Conservation (phyloP, 192 early-diverging fungal genomes). For the Bifiguratus adelaidae region DNA sequence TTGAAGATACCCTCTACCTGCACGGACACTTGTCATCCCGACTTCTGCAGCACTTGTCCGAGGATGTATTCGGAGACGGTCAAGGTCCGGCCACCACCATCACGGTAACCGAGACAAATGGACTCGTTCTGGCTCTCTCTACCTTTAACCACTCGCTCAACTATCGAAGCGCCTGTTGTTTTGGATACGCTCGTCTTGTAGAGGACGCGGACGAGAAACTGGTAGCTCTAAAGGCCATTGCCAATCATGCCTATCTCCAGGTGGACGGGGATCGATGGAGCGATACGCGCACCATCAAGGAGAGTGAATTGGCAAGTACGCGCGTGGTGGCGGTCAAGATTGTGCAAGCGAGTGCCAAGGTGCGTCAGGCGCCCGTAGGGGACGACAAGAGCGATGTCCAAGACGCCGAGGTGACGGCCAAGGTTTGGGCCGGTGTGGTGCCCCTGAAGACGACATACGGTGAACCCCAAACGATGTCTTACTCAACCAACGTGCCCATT, state of each 20-base stretch:
- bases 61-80: too few relatives aligned
- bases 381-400: too few relatives aligned
- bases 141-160: slow-evolving; percentile 39
- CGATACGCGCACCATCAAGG: slow-evolving; percentile 18
- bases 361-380: too few relatives aligned
- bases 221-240: slow-evolving; percentile 24
- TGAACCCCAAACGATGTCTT: too few relatives aligned
- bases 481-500: too few relatives aligned
- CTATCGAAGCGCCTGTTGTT: slow-evolving; percentile 30
- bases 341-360: too few relatives aligned
- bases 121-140: slow-evolving; percentile 27
- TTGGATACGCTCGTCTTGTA: slow-evolving; percentile 29
- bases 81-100: slow-evolving; percentile 1
- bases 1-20: slow-evolving; percentile 31
- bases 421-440: too few relatives aligned
- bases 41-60: not conserved
- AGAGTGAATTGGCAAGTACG: too few relatives aligned
- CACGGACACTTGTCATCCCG: slow-evolving; percentile 20
- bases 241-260: slow-evolving; percentile 36
- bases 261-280: slow-evolving; percentile 27
- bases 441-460: too few relatives aligned
- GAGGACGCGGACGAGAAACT: slow-evolving; percentile 22
- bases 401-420: too few relatives aligned
- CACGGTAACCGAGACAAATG: slow-evolving; percentile 31
- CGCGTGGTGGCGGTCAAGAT: too few relatives aligned